Percentiles rank a stretch among this genome's conserved stretches.
phyloP scores from a whole-genome alignment of 1,284 basidiomycete species.

The Leccinum fuscescens region DNA sequence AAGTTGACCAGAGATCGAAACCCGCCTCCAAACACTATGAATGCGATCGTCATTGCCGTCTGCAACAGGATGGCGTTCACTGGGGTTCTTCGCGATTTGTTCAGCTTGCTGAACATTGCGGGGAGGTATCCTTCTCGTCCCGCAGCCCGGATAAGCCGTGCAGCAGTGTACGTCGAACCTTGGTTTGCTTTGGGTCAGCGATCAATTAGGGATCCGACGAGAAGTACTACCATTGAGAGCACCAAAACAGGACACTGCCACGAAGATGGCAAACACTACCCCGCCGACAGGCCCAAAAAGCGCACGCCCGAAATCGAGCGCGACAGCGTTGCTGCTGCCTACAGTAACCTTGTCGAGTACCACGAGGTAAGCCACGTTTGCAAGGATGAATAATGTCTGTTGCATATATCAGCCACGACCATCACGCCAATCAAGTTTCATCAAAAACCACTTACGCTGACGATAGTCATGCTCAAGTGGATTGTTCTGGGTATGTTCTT shows the following conservation, averaged over 20 bases:
- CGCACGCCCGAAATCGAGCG: conserved; percentile 88
- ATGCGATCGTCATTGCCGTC: conserved; percentile 67
- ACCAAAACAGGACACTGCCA: conserved; percentile 93
- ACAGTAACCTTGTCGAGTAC: conserved; percentile 83
- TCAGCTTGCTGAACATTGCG: conserved; percentile 73
- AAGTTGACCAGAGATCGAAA: conserved; percentile 89
- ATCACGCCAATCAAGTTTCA: background rate
- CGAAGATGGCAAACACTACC: conserved; percentile 83
- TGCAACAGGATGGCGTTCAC: conserved; percentile 84
- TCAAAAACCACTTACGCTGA: conserved; percentile 49
- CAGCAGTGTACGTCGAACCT: conserved; percentile 81
- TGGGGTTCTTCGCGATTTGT: conserved; percentile 75
- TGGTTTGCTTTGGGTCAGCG: conserved; percentile 9
- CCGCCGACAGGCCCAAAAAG: conserved; percentile 87
- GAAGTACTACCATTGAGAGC: conserved; percentile 71
- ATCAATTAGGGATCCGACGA: background rate
- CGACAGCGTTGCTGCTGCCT: conserved; percentile 86
- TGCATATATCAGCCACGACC: background rate
- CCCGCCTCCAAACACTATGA: conserved; percentile 83
- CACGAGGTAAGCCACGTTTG: conserved; percentile 90
- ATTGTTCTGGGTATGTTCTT: conserved; percentile 89
- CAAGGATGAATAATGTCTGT: conserved; percentile 72
- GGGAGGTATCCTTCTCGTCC: conserved; percentile 89
- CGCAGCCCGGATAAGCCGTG: conserved; percentile 85
- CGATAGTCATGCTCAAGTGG: conserved; percentile 82